These are phyloP conservation scores for Pseudocercospora cruenta DNA, from an alignment of 2,329 filamentous ascomycete genomes.

Conservation along the genomic window DNA sequence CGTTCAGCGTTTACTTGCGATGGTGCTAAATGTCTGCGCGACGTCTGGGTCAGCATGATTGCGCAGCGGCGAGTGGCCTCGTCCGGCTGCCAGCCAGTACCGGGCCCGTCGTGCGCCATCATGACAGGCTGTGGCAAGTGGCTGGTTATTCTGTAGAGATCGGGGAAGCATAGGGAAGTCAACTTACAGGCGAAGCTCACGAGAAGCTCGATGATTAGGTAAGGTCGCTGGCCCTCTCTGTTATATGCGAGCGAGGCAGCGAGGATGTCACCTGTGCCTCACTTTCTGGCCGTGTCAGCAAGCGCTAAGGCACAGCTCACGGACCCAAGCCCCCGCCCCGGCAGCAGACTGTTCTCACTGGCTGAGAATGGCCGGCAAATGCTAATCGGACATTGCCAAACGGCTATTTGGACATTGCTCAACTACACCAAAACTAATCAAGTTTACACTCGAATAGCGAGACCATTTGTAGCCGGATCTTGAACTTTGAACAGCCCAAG, in stretches of 20 bases:
- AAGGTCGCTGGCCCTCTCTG: not conserved
- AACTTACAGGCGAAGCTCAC: conserved; percentile 7
- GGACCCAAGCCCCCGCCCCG: not conserved
- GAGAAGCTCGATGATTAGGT: not conserved
- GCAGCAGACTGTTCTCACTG: not conserved
- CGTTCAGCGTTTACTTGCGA: not conserved
- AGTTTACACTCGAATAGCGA: no score
- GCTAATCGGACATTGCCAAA: no score
- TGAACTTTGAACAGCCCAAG: no score
- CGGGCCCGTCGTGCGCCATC: not conserved
- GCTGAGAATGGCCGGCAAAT: no score
- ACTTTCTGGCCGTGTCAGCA: not conserved
- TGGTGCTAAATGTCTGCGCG: not conserved
- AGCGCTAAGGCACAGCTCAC: not conserved
- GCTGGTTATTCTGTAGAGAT: not conserved
- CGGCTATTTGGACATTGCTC: no score
- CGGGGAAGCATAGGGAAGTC: conserved; percentile 1
- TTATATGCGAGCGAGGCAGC: conserved; percentile 5
- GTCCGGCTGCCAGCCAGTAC: not conserved
- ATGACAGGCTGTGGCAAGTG: not conserved
- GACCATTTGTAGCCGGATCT: no score
- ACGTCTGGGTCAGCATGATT: not conserved
- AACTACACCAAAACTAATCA: no score
- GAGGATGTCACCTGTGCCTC: not conserved
- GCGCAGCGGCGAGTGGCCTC: not conserved